These are phyloP conservation scores for Psilocybe subaeruginosa DNA, from an alignment of 768 basidiomycete species.

Conservation along the genomic window DNA sequence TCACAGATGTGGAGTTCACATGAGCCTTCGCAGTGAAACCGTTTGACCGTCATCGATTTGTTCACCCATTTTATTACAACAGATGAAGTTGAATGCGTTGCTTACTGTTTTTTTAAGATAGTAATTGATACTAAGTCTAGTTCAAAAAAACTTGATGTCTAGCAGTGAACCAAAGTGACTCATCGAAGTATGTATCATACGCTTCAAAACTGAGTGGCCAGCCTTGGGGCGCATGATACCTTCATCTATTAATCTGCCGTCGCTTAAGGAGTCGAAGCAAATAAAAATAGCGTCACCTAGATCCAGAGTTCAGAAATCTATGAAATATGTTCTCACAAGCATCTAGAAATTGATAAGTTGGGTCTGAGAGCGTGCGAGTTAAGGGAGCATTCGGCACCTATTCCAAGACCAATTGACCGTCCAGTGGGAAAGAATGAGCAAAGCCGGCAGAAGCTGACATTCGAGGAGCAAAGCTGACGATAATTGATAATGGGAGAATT, in stretches of 20 bases:
- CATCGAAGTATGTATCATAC: background rate
- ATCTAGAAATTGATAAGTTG: background rate
- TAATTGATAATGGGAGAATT: slow-evolving; percentile 7
- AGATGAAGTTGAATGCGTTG: background rate
- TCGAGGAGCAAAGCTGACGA: slow-evolving; percentile 5
- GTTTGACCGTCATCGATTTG: background rate
- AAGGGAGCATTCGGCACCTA: slow-evolving; percentile 7
- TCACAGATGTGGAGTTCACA: slow-evolving; percentile 8
- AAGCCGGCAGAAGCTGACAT: slow-evolving; percentile 11
- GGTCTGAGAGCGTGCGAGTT: slow-evolving; percentile 1
- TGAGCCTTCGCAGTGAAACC: slow-evolving; percentile 9
- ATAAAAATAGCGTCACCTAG: slow-evolving; percentile 4
- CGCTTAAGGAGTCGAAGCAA: slow-evolving; percentile 9
- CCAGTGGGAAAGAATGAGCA: slow-evolving; percentile 16
- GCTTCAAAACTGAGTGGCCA: background rate
- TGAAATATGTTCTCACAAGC: slow-evolving; percentile 5
- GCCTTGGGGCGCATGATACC: background rate
- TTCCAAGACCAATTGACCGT: slow-evolving; percentile 7
- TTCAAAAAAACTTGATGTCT: background rate
- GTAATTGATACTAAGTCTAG: background rate
- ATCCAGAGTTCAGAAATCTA: slow-evolving; percentile 3
- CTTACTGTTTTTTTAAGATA: background rate
- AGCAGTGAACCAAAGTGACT: background rate
- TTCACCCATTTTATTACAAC: background rate
- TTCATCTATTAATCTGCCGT: slow-evolving; percentile 7